Conservation (phyloP, 495 filamentous ascomycete species). For the Annulohypoxylon maeteangense region DNA sequence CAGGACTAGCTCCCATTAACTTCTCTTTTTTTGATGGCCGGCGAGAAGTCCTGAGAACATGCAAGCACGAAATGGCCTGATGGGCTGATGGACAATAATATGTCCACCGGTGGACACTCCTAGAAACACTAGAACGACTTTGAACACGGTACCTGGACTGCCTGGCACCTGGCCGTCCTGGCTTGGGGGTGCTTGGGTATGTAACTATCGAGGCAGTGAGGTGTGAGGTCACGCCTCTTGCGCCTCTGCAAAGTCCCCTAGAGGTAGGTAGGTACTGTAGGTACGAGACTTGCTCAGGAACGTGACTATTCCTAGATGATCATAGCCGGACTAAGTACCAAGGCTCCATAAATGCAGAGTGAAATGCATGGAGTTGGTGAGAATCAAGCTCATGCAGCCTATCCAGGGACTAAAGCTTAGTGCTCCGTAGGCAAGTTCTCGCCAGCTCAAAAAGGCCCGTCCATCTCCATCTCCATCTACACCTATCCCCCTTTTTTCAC, state of each 20-base stretch:
- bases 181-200: too few relatives aligned
- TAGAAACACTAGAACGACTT: background rate
- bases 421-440: conserved; percentile 19
- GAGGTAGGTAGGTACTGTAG: too few relatives aligned
- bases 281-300: conserved; percentile 40
- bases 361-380: conserved; percentile 10
- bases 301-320: conserved; percentile 42
- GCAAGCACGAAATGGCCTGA: conserved; percentile 42
- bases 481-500: background rate
- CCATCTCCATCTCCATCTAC: conserved; percentile 3
- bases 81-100: conserved; percentile 43
- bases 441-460: conserved; percentile 23
- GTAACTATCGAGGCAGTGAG: conserved; percentile 46
- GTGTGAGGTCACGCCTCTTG: conserved; percentile 37
- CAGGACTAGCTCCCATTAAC: conserved; percentile 35
- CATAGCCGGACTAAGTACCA: conserved; percentile 24
- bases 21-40: conserved; percentile 12
- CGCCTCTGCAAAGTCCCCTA: conserved; percentile 23
- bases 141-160: conserved; percentile 7
- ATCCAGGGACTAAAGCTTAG: conserved; percentile 36
- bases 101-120: conserved; percentile 26
- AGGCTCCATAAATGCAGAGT: conserved; percentile 32
- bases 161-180: too few relatives aligned
- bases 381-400: conserved; percentile 42
- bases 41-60: conserved; percentile 40